Conservation (phyloP, 1,284 basidiomycete species). For the Boletus albobrunnescens region DNA sequence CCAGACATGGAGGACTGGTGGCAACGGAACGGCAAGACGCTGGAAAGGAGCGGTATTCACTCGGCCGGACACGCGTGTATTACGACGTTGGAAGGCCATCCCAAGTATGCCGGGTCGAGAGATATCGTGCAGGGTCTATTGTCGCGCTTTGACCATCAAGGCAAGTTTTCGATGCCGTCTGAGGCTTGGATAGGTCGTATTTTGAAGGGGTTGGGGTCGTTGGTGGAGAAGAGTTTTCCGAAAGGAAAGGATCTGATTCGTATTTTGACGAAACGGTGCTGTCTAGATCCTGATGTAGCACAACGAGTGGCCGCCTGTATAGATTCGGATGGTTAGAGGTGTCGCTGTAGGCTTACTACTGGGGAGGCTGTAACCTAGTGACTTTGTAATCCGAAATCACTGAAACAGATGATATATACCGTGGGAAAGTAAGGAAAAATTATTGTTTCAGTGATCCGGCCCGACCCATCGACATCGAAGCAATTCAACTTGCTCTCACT, state of each 20-base stretch:
- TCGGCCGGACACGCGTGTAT: constrained; percentile 31
- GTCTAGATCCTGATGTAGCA: constrained; percentile 23
- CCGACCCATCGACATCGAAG: no score
- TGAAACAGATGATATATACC: no score
- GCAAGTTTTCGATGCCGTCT: constrained; percentile 30
- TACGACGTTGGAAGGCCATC: constrained; percentile 21
- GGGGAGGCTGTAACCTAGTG: no score
- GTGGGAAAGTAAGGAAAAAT: no score
- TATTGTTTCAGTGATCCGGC: no score
- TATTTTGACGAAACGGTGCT: constrained; percentile 28
- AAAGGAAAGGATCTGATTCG: constrained; percentile 26
- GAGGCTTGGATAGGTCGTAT: constrained; percentile 29
- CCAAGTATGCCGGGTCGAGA: constrained; percentile 18
- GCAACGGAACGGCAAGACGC: constrained; percentile 22
- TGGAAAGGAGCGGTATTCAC: constrained; percentile 22
- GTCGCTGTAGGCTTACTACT: no score
- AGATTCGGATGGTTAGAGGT: constrained; percentile 11
- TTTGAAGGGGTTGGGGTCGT: constrained; percentile 20
- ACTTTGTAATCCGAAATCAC: neutral
- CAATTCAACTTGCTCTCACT: no score
- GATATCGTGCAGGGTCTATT: constrained; percentile 16
- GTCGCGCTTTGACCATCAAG: constrained; percentile 18
- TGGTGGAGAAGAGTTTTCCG: constrained; percentile 22
- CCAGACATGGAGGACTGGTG: constrained; percentile 40
- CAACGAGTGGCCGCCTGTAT: constrained; percentile 26